Percentiles rank a stretch among this genome's conserved stretches.
Evolutionary conservation across 2,329 filamentous ascomycete genomes (phyloP).

Genomic region (Dendrostoma leiphaemia): DNA sequence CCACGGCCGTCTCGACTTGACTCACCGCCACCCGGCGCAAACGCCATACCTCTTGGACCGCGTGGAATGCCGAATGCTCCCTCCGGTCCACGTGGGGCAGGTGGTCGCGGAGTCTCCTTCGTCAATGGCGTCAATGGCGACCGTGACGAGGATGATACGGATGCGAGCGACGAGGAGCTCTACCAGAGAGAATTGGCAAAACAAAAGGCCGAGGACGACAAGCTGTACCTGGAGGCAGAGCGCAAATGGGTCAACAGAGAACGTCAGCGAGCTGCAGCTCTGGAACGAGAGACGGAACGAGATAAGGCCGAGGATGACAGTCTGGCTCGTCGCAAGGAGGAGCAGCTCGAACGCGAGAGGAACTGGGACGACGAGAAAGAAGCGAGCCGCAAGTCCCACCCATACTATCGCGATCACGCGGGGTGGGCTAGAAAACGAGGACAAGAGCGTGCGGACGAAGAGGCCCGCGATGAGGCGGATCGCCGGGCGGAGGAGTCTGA

Average conservation of each 20-base stretch:
- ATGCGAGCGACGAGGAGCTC: slow-evolving; percentile 84
- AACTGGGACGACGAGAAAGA: slow-evolving; percentile 94
- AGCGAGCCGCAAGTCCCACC: slow-evolving; percentile 64
- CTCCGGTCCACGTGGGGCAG: slow-evolving; percentile 59
- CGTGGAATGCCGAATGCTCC: slow-evolving; percentile 73
- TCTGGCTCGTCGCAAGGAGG: slow-evolving; percentile 63
- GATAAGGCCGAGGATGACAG: slow-evolving; percentile 73
- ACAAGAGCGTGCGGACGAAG: slow-evolving; percentile 70
- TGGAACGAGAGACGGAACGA: slow-evolving; percentile 80
- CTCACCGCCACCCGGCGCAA: slow-evolving; percentile 68
- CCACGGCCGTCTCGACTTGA: slow-evolving; percentile 64
- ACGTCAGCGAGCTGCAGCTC: slow-evolving; percentile 74
- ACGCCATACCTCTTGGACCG: slow-evolving; percentile 75
- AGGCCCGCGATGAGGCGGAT: slow-evolving; percentile 77
- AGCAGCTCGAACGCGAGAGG: slow-evolving; percentile 60
- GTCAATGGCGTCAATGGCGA: slow-evolving; percentile 74
- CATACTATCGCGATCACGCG: slow-evolving; percentile 85
- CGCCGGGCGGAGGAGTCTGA: slow-evolving; percentile 77
- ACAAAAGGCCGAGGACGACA: slow-evolving; percentile 73
- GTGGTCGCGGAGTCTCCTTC: slow-evolving; percentile 64
- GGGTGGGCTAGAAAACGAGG: slow-evolving; percentile 82
- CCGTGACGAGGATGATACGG: slow-evolving; percentile 80
- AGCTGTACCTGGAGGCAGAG: slow-evolving; percentile 80
- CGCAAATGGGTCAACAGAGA: slow-evolving; percentile 90
- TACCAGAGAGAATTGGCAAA: slow-evolving; percentile 70